These are phyloP conservation scores for Chloropicon primus DNA, from an alignment of 139 green algal species.

Conservation along the genomic window DNA sequence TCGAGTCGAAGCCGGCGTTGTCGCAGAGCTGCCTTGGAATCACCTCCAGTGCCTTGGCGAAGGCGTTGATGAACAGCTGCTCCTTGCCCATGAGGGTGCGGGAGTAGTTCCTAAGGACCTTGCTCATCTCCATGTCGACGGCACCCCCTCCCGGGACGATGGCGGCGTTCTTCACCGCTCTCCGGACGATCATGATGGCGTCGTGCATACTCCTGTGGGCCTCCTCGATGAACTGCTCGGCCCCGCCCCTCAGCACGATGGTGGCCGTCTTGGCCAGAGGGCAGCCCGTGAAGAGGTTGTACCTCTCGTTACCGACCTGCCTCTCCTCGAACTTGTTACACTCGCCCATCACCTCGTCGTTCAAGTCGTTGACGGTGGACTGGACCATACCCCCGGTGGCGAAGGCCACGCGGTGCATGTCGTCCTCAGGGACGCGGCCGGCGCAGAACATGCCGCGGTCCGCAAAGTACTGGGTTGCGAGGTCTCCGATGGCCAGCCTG, in stretches of 20 bases:
- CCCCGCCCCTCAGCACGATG: conserved; percentile 88
- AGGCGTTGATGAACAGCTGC: conserved; percentile 93
- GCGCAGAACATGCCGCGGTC: conserved; percentile 95
- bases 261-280: conserved; percentile 75
- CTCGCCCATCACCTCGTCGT: conserved; percentile 57
- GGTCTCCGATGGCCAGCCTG: conserved; percentile 77
- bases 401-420: conserved; percentile 77
- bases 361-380: conserved; percentile 88
- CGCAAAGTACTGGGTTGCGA: conserved; percentile 97
- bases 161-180: conserved; percentile 57
- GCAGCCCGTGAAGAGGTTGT: conserved; percentile 96
- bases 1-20: conserved; percentile 95
- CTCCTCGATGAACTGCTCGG: conserved; percentile 95
- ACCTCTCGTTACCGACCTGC: conserved; percentile 93
- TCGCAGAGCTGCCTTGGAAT: conserved; percentile 92
- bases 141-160: conserved; percentile 89
- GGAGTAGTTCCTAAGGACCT: conserved; percentile 33
- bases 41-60: conserved; percentile 75
- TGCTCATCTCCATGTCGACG: conserved; percentile 63
- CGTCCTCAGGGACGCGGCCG: conserved; percentile 65
- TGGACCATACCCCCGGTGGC: conserved; percentile 68
- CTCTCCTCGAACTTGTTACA: conserved; percentile 86
- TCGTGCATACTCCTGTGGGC: conserved; percentile 91
- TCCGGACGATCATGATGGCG: conserved; percentile 95
- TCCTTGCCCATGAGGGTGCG: conserved; percentile 63